These are phyloP conservation scores for Alternaria alternata DNA, from an alignment of 2,329 filamentous ascomycete genomes.

Conservation along the genomic window DNA sequence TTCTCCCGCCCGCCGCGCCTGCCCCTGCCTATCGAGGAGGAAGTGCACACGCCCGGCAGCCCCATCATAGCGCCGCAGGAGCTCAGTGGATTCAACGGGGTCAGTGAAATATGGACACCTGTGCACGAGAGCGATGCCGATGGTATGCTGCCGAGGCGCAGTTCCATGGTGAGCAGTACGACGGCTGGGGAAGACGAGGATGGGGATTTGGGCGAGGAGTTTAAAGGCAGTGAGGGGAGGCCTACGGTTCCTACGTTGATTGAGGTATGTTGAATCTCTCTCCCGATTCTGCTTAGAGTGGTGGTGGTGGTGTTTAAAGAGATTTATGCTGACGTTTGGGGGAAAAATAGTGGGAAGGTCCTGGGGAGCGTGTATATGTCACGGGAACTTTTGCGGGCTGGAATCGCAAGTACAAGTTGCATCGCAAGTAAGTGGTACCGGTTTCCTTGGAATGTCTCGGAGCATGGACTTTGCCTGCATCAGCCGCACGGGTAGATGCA, in stretches of 20 bases:
- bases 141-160: slow-evolving; percentile 63
- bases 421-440: slow-evolving; percentile 74
- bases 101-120: slow-evolving; percentile 53
- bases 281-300: too few relatives aligned
- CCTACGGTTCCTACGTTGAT: slow-evolving; percentile 84
- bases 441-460: slow-evolving; percentile 14
- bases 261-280: slow-evolving; percentile 53
- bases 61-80: slow-evolving; percentile 82
- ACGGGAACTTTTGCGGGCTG: slow-evolving; percentile 97
- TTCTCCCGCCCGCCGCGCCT: slow-evolving; percentile 80
- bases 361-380: slow-evolving; percentile 91
- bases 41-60: slow-evolving; percentile 86
- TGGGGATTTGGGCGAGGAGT: slow-evolving; percentile 68
- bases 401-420: slow-evolving; percentile 91
- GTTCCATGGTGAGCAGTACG: slow-evolving; percentile 63
- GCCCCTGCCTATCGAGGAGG: slow-evolving; percentile 92
- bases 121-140: slow-evolving; percentile 56
- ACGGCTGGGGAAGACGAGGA: slow-evolving; percentile 73
- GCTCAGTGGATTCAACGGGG: slow-evolving; percentile 1
- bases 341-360: slow-evolving; percentile 69
- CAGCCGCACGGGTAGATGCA: neutral
- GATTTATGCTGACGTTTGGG: too few relatives aligned
- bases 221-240: slow-evolving; percentile 70
- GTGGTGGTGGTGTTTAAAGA: too few relatives aligned
- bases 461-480: neutral